phyloP scores from a whole-genome alignment of 345 rosid genomes.

The Excoecaria cochinchinensis region DNA sequence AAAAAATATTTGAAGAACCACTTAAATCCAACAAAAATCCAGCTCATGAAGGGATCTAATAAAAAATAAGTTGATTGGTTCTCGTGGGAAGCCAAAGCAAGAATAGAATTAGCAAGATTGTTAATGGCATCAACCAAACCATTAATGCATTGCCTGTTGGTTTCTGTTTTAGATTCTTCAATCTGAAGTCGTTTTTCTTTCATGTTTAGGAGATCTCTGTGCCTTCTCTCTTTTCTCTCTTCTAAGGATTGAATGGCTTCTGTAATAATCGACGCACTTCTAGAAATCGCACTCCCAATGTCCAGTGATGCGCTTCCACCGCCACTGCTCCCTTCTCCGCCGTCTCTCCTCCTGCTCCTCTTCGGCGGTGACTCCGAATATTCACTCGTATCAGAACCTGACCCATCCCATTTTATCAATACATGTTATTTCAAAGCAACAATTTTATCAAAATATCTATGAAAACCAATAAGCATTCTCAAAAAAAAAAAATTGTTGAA shows the following conservation, averaged over 20 bases:
- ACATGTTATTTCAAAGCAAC: slow-evolving; percentile 4
- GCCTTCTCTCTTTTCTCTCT: slow-evolving; percentile 69
- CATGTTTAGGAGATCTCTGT: slow-evolving; percentile 59
- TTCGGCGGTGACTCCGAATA: slow-evolving; percentile 68
- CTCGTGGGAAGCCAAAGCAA: slow-evolving; percentile 58
- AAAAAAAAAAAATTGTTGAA: too few species aligned
- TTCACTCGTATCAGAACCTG: slow-evolving; percentile 81
- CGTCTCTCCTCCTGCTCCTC: slow-evolving; percentile 37
- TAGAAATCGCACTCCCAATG: slow-evolving; percentile 61
- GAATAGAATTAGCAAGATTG: slow-evolving; percentile 78
- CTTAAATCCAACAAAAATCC: too few species aligned
- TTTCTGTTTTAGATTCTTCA: slow-evolving; percentile 68
- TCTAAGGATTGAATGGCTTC: slow-evolving; percentile 67
- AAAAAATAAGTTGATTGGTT: slow-evolving; percentile 24
- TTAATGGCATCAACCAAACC: slow-evolving; percentile 79
- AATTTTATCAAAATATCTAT: too few species aligned
- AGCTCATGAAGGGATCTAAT: too few species aligned
- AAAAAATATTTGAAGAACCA: too few species aligned
- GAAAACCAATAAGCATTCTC: too few species aligned
- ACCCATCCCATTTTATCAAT: slow-evolving; percentile 52
- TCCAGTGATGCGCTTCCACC: slow-evolving; percentile 31
- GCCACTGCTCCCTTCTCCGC: slow-evolving; percentile 24
- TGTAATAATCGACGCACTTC: slow-evolving; percentile 74
- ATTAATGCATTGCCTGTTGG: slow-evolving; percentile 53
- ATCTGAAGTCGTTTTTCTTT: slow-evolving; percentile 65